Percentiles rank a stretch among this genome's conserved stretches.
Conservation (phyloP, 345 rosid species). For the Balakata baccata region DNA sequence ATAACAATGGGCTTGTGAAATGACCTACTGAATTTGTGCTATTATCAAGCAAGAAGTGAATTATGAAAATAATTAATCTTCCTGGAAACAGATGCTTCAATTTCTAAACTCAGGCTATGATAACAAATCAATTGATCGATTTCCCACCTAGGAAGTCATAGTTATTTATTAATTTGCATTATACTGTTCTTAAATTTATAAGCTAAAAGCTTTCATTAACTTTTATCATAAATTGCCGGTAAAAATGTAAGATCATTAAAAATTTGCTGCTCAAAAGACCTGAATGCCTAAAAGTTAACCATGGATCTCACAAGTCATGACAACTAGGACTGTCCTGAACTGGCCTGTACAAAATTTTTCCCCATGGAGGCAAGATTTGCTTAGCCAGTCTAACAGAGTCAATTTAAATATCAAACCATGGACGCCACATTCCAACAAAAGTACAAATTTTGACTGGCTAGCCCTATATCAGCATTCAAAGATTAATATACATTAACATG, state of each 20-base stretch:
- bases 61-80: neutral
- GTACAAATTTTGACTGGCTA: neutral
- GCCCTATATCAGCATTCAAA: too few relatives aligned
- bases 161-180: neutral
- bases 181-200: neutral
- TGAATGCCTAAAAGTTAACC: neutral
- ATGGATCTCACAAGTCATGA: slow-evolving; percentile 1
- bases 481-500: neutral
- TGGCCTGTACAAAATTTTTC: neutral
- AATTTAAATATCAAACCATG: neutral
- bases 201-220: neutral
- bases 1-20: too few relatives aligned
- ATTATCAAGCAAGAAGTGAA: too few relatives aligned
- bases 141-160: neutral
- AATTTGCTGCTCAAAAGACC: neutral
- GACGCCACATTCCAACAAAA: neutral
- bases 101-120: neutral
- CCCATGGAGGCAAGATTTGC: neutral
- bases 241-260: neutral
- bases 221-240: neutral
- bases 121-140: neutral
- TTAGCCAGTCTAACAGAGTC: neutral
- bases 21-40: too few relatives aligned
- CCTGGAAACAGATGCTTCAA: neutral
- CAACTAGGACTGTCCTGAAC: neutral